These are phyloP conservation scores for Trichoderma simmonsii DNA, from an alignment of 2,329 filamentous ascomycete species.

Conservation along the genomic window DNA sequence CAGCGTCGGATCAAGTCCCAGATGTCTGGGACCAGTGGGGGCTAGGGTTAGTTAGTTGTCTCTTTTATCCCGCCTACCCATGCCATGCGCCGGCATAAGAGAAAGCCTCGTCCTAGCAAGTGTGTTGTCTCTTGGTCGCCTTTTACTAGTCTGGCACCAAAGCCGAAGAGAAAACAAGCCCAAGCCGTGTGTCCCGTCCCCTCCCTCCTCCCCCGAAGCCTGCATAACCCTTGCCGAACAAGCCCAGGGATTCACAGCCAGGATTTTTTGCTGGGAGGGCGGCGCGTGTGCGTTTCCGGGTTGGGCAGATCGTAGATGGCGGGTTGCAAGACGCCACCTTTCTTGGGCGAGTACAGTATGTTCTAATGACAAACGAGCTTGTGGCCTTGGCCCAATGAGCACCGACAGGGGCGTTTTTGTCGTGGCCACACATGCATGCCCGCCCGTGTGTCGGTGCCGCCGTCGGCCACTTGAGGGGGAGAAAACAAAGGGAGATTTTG, in stretches of 20 bases:
- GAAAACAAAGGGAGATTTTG: neutral
- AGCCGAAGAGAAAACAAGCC: neutral
- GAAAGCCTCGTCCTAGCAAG: neutral
- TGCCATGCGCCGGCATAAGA: neutral
- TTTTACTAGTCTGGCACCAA: neutral
- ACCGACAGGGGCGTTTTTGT: neutral
- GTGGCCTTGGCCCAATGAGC: neutral
- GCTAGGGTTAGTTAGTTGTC: neutral
- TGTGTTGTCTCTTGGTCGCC: too few species aligned
- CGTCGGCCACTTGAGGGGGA: neutral
- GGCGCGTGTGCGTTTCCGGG: slow-evolving; percentile 4
- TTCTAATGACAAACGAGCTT: neutral
- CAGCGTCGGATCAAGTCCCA: slow-evolving; percentile 1
- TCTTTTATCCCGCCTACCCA: neutral
- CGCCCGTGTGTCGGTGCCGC: neutral
- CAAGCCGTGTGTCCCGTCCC: too few species aligned
- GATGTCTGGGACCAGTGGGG: slow-evolving; percentile 5
- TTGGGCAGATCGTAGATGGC: slow-evolving; percentile 7
- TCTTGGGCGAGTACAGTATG: neutral
- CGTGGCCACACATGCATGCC: neutral
- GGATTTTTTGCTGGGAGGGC: neutral
- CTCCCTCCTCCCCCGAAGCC: neutral
- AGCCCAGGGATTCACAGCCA: neutral
- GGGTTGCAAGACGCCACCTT: neutral
- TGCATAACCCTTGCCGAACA: neutral